Evolutionary conservation across 2,329 filamentous ascomycete species (phyloP).

Genomic region (Fusarium sacchari): DNA sequence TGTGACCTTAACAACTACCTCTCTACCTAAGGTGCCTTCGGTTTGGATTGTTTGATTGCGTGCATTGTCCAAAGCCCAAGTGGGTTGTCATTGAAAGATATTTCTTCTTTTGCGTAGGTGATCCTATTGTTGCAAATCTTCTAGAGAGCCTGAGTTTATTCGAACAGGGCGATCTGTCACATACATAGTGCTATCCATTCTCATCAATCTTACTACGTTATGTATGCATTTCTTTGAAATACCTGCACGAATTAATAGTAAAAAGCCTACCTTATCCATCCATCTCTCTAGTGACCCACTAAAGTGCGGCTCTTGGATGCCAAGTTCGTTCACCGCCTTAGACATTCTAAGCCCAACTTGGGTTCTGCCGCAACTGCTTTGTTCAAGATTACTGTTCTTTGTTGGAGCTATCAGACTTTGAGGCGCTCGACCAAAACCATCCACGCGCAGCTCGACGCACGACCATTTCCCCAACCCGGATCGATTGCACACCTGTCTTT

Average conservation of each 20-base stretch:
- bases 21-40: too few relatives aligned
- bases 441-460: conserved; percentile 26
- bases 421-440: conserved; percentile 27
- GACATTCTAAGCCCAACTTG: conserved; percentile 9
- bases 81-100: neutral
- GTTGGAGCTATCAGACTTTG: conserved; percentile 38
- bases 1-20: neutral
- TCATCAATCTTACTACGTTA: neutral
- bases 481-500: neutral
- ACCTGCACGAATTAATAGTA: neutral
- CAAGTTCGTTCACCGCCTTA: conserved; percentile 19
- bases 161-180: neutral
- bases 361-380: conserved; percentile 32
- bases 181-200: neutral
- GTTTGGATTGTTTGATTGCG: neutral
- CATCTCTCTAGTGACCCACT: neutral
- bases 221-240: neutral
- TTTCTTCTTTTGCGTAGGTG: neutral
- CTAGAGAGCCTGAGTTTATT: neutral
- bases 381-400: conserved; percentile 34
- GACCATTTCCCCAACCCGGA: neutral
- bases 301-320: conserved; percentile 16
- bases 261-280: neutral
- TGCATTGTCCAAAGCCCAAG: neutral
- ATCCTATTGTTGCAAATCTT: neutral